Conservation (phyloP, 208 protist genomes). For the Crithidia mellificae region DNA sequence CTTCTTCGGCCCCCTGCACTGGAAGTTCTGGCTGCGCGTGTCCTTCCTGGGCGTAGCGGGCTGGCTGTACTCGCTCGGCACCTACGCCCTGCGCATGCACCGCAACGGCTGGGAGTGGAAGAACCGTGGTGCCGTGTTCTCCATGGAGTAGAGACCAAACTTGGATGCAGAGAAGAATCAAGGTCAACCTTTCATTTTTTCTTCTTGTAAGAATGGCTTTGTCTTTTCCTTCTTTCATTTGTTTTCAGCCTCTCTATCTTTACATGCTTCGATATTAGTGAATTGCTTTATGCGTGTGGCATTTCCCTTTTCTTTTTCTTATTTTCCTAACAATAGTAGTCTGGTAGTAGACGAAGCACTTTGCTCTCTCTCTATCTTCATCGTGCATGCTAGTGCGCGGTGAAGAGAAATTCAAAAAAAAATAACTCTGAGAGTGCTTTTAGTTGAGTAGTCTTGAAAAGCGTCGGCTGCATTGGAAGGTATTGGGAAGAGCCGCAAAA, state of each 20-base stretch:
- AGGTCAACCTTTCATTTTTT: too few species aligned
- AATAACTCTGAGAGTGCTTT: not conserved
- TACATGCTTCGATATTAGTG: not conserved
- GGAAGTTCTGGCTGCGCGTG: conserved; percentile 66
- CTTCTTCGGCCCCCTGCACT: conserved; percentile 76
- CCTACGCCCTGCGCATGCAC: conserved; percentile 80
- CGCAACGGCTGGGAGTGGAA: conserved; percentile 89
- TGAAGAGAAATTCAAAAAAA: too few species aligned
- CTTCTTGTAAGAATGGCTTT: too few species aligned
- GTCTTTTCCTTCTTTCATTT: too few species aligned
- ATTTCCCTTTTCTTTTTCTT: conserved; percentile 12
- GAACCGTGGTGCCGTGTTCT: conserved; percentile 82
- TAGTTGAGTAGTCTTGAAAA: not conserved
- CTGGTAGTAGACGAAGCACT: not conserved
- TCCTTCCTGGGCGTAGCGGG: conserved; percentile 59
- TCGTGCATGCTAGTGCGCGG: not conserved
- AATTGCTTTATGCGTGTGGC: not conserved
- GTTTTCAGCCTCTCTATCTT: not conserved
- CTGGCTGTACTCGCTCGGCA: conserved; percentile 39
- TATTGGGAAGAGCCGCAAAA: too few species aligned
- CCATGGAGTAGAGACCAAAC: conserved; percentile 84
- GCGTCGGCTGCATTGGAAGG: too few species aligned
- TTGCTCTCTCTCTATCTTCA: not conserved
- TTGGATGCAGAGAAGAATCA: too few species aligned
- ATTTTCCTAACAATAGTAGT: too few species aligned